These are phyloP conservation scores for Eimeria sp. DNA, from an alignment of 169 alveolate genomes.

Conservation along the genomic window DNA sequence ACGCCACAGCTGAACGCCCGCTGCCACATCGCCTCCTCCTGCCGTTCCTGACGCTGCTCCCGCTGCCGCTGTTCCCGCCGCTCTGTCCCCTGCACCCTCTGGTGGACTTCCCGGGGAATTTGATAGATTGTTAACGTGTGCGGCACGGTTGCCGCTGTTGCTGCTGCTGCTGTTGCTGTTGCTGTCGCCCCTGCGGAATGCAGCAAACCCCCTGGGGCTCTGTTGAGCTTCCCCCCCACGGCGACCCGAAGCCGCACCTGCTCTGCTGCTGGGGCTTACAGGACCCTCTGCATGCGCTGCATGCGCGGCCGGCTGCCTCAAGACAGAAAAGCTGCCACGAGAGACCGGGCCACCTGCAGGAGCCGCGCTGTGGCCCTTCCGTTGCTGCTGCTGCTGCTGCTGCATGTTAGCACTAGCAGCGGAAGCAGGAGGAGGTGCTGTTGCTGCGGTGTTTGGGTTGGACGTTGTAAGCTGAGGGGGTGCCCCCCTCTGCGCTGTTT, in stretches of 20 bases:
- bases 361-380: constrained; percentile 28
- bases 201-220: constrained; percentile 1
- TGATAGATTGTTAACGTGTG: not conserved
- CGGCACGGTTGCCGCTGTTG: constrained; percentile 3
- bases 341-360: not conserved
- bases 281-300: constrained; percentile 40
- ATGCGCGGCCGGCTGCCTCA: not conserved
- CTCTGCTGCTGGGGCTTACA: constrained; percentile 14
- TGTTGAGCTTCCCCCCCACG: constrained; percentile 13
- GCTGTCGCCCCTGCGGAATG: constrained; percentile 25
- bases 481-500: not conserved
- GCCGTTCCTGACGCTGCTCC: constrained; percentile 30
- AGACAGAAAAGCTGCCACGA: constrained; percentile 2
- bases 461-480: not conserved
- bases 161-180: constrained; percentile 14
- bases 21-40: not conserved
- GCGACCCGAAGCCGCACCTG: constrained; percentile 46
- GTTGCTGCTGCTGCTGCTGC: constrained; percentile 49
- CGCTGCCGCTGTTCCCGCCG: not conserved
- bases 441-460: not conserved
- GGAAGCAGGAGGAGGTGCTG: not conserved
- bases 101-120: not conserved
- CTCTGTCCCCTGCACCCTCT: not conserved
- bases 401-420: not conserved
- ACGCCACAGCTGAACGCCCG: constrained; percentile 41